These are phyloP conservation scores for Pseudogymnoascus sp. DNA, from an alignment of 2,329 filamentous ascomycete species.

Conservation along the genomic window DNA sequence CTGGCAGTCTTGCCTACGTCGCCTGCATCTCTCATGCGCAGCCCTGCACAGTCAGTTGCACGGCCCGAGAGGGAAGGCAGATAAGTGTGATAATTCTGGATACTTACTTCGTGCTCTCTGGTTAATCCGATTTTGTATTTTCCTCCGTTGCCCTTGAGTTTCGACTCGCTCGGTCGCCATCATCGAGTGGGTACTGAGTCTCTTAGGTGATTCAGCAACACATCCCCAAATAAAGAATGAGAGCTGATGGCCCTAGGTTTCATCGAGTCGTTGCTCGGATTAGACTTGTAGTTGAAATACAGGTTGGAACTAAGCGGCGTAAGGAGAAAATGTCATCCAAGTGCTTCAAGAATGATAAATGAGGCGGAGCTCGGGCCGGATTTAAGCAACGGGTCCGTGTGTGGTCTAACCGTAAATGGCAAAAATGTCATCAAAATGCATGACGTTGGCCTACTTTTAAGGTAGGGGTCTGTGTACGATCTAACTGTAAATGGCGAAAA, in stretches of 20 bases:
- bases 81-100: neutral
- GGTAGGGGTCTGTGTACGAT: neutral
- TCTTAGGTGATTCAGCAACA: neutral
- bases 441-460: neutral
- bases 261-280: neutral
- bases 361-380: neutral
- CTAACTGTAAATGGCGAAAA: neutral
- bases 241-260: neutral
- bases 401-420: neutral
- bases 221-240: neutral
- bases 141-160: neutral
- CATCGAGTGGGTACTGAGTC: neutral
- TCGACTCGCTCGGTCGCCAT: neutral
- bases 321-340: neutral
- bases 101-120: neutral
- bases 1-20: neutral
- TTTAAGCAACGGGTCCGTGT: neutral
- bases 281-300: neutral
- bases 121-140: neutral
- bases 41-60: neutral
- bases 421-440: neutral
- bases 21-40: neutral
- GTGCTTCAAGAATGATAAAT: neutral
- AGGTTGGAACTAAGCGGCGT: neutral
- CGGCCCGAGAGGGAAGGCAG: neutral